phyloP scores from a whole-genome alignment of 345 rosid species.

The Euphorbia peplus region DNA sequence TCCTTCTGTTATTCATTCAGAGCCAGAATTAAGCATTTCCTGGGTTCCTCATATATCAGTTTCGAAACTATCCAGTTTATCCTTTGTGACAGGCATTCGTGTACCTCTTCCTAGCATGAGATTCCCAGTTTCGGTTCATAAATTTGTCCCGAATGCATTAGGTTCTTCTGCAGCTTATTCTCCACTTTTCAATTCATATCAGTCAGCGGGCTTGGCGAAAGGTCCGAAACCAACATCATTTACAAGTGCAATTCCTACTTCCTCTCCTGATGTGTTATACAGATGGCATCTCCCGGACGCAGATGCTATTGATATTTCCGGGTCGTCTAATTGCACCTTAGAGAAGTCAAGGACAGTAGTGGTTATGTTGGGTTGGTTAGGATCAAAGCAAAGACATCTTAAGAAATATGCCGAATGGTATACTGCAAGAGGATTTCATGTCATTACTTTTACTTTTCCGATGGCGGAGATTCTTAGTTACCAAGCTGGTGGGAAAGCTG shows the following conservation, averaged over 20 bases:
- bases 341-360: slow-evolving; percentile 84
- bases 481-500: slow-evolving; percentile 91
- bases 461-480: slow-evolving; percentile 80
- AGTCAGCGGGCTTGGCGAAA: slow-evolving; percentile 65
- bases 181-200: slow-evolving; percentile 51
- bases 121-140: slow-evolving; percentile 29
- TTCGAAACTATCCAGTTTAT: slow-evolving; percentile 62
- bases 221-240: slow-evolving; percentile 51
- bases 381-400: slow-evolving; percentile 93
- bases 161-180: slow-evolving; percentile 40
- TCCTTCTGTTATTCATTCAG: slow-evolving; percentile 24
- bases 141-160: slow-evolving; percentile 20
- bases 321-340: slow-evolving; percentile 46
- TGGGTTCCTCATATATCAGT: slow-evolving; percentile 55
- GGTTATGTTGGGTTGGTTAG: slow-evolving; percentile 95
- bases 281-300: slow-evolving; percentile 90
- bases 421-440: slow-evolving; percentile 86
- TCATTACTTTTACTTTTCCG: slow-evolving; percentile 87
- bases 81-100: slow-evolving; percentile 50
- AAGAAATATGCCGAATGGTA: slow-evolving; percentile 97
- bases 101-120: slow-evolving; percentile 60
- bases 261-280: slow-evolving; percentile 59
- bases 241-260: slow-evolving; percentile 25
- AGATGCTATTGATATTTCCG: slow-evolving; percentile 50
- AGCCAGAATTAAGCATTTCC: slow-evolving; percentile 35